Conservation (phyloP, 1,139 yeast species). For the Meyerozyma guilliermondii region DNA sequence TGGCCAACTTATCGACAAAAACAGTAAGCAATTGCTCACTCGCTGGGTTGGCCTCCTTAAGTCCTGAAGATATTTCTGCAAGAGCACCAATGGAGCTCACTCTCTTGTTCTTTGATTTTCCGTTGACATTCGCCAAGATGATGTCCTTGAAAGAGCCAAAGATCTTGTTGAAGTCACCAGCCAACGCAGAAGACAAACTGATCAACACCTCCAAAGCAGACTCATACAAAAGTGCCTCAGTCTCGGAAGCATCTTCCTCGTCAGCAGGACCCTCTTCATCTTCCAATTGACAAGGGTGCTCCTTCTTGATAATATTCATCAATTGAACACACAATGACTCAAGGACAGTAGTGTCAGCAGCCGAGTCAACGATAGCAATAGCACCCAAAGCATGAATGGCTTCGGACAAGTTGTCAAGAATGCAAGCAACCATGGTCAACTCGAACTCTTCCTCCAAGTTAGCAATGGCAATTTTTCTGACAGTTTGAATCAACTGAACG, state of each 20-base stretch:
- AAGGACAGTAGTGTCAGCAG: conserved; percentile 52
- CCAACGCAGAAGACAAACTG: conserved; percentile 68
- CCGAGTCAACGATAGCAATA: conserved; percentile 56
- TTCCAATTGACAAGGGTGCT: conserved; percentile 75
- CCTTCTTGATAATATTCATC: conserved; percentile 67
- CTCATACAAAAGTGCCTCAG: conserved; percentile 81
- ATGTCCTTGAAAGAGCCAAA: conserved; percentile 70
- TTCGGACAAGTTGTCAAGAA: conserved; percentile 72
- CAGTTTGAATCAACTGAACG: conserved; percentile 56
- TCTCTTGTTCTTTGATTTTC: conserved; percentile 70
- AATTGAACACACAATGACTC: conserved; percentile 68
- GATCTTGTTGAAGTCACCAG: conserved; percentile 67
- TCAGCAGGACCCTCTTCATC: conserved; percentile 50
- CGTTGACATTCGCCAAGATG: conserved; percentile 54
- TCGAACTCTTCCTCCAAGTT: conserved; percentile 77
- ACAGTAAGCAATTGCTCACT: conserved; percentile 66
- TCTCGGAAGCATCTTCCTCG: conserved; percentile 73
- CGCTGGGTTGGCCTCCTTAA: conserved; percentile 64
- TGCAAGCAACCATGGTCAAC: conserved; percentile 70
- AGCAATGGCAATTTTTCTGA: conserved; percentile 60
- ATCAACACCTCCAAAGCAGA: conserved; percentile 83
- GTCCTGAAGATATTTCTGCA: conserved; percentile 81
- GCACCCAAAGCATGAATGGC: conserved; percentile 72
- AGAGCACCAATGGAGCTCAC: conserved; percentile 83
- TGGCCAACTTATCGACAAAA: conserved; percentile 61